Base-by-base conservation (phyloP, 2,329 filamentous ascomycete species). In the Penicillium glabrum region DNA sequence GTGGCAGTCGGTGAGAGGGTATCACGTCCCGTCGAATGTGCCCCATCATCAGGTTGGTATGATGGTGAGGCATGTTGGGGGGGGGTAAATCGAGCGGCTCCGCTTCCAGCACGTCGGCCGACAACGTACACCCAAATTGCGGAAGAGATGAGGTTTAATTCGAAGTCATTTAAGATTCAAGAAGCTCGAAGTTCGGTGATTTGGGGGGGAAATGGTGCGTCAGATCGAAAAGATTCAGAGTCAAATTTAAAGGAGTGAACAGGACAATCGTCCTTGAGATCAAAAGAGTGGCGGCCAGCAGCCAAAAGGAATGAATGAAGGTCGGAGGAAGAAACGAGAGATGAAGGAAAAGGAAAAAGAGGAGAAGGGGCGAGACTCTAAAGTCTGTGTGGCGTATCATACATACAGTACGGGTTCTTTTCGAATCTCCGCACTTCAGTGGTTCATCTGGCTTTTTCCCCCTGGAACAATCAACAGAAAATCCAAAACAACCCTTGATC, bases 261-360 rank as follows among this genome's bases (percentile, higher is more conserved):
- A 57, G 58, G 60, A 63, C 57, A 53, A 21, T n/a, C 35, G 61
- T 57, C 61, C 63, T 57, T 54, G 49, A 46, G 16, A 46, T 29
- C 21, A 64, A 67, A 67, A 54, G 64, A 71, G 60, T 58, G 69
- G 62, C 60, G 62, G 67, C 63, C 61, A 64, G 56, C 60, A 61
- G 62, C 63, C 60, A 65, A 51, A 53, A 58, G 56, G 61, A 58
- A 57, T 61, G 65, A 60, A 59, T 53, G 51, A 58, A 37, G 61
- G 59, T 61, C 43, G 48, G 53, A 60, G 39, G 13, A 19, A 41
- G 39, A 41, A 41, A 41, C 31, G 39, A 41, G 39, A 41, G 39
- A 41, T 19, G 60, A 57, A 57, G 57, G 33, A 59, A 55, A 57
- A 53, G 52, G 51, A 60, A 58, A 55, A 59, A 65, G 61, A 62